phyloP scores from a whole-genome alignment of 495 filamentous ascomycete species.

The Letharia columbiana region DNA sequence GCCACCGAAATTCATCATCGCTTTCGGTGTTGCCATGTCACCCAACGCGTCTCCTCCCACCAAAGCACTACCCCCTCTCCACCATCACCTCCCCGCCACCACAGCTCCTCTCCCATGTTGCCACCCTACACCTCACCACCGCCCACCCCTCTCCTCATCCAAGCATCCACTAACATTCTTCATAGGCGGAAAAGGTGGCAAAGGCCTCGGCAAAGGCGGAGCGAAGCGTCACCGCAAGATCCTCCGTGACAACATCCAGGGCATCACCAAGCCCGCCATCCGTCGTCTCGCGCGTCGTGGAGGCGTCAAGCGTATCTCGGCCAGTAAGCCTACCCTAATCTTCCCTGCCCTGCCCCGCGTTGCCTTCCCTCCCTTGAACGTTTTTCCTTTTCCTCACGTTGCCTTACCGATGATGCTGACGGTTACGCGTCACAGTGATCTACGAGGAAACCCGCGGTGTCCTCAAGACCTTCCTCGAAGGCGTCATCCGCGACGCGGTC shows the following conservation, averaged over 20 bases:
- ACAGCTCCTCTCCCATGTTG: background rate
- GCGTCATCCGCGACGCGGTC: conserved; percentile 82
- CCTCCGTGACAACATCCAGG: conserved; percentile 98
- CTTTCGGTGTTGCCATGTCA: background rate
- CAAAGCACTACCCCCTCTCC: background rate
- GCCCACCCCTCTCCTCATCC: background rate
- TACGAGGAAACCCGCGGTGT: conserved; percentile 63
- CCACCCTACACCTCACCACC: conserved; percentile 1
- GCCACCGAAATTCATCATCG: conserved; percentile 8
- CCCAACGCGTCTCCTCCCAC: conserved; percentile 8
- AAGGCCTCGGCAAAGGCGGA: conserved; percentile 79
- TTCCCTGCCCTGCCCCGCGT: too few species aligned
- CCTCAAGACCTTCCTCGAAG: conserved; percentile 58
- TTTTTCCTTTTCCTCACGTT: too few species aligned
- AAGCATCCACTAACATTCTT: conserved; percentile 22
- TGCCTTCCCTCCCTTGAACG: background rate
- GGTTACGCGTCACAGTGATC: conserved; percentile 40
- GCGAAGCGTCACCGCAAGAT: conserved; percentile 99
- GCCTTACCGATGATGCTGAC: too few species aligned
- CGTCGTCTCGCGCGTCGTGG: conserved; percentile 56
- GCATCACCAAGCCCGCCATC: conserved; percentile 66
- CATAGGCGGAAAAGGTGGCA: conserved; percentile 84
- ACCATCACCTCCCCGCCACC: background rate
- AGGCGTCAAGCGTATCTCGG: conserved; percentile 59
- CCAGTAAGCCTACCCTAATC: conserved; percentile 33